Percentiles rank a stretch among this genome's conserved stretches.
Evolutionary conservation across 108 stramenopile genomes (phyloP).

Genomic region (Cyclostephanos invisitatus): DNA sequence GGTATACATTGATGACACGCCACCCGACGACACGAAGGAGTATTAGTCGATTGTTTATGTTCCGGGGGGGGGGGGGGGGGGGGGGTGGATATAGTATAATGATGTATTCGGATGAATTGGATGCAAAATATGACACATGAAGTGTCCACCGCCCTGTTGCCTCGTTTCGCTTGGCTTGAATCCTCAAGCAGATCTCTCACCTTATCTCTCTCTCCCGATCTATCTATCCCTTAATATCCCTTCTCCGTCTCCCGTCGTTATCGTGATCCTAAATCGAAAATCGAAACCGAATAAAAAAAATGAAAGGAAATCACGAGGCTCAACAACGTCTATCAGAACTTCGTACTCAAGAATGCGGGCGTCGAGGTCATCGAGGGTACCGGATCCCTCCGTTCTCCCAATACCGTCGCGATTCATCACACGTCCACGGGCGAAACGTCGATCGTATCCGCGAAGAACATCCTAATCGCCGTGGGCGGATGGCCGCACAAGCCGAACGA

Average conservation of each 20-base stretch:
- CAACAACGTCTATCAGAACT: constrained; percentile 67
- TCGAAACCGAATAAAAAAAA: not conserved
- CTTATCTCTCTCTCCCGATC: not conserved
- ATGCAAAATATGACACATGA: too few relatives aligned
- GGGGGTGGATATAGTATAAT: too few relatives aligned
- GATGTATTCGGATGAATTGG: too few relatives aligned
- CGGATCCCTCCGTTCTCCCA: constrained; percentile 22
- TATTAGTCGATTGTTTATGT: too few relatives aligned
- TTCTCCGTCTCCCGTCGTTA: too few relatives aligned
- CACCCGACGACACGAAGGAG: too few relatives aligned
- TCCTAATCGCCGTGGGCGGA: constrained; percentile 86
- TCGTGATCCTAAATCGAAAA: too few relatives aligned
- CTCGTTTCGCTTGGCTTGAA: too few relatives aligned
- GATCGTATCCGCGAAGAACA: constrained; percentile 69
- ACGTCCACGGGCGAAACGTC: constrained; percentile 37
- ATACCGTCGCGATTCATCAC: constrained; percentile 22
- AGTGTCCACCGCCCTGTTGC: too few relatives aligned
- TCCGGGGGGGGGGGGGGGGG: too few relatives aligned
- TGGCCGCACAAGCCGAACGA: constrained; percentile 68
- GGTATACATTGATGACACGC: too few relatives aligned
- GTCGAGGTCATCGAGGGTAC: constrained; percentile 56
- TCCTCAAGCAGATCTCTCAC: not conserved
- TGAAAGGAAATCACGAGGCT: constrained; percentile 58
- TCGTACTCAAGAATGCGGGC: constrained; percentile 46
- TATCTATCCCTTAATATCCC: not conserved